A percentile compares a stretch with the other conserved stretches of the same genome.
phyloP scores from a whole-genome alignment of 2,329 filamentous ascomycete genomes.

The Lachnellula cervina region DNA sequence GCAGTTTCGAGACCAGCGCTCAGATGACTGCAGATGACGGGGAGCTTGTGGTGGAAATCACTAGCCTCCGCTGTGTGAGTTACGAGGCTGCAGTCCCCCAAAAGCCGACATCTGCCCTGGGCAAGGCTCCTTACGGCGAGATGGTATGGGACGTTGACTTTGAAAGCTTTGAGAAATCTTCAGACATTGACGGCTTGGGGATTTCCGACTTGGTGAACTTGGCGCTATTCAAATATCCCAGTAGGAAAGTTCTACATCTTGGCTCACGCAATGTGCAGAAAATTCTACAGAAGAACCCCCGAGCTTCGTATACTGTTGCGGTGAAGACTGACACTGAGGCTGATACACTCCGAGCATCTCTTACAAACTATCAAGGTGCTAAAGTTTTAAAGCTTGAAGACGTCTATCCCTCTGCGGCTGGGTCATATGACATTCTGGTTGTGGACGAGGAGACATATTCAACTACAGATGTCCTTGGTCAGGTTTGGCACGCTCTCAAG shows the following conservation, averaged over 20 bases:
- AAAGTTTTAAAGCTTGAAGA: constrained; percentile 12
- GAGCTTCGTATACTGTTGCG: neutral
- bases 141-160: constrained; percentile 24
- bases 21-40: constrained; percentile 25
- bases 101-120: constrained; percentile 11
- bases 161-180: constrained; percentile 11
- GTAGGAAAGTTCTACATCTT: constrained; percentile 19
- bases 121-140: constrained; percentile 21
- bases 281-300: neutral
- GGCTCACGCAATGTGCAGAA: constrained; percentile 10
- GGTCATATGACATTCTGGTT: neutral
- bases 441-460: neutral
- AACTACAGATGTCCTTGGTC: no score
- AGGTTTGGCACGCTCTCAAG: no score
- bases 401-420: neutral
- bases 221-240: constrained; percentile 29
- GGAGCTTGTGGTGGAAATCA: constrained; percentile 28
- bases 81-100: constrained; percentile 32
- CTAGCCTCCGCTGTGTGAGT: constrained; percentile 19
- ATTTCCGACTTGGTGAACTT: constrained; percentile 14
- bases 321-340: neutral
- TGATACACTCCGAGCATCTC: constrained; percentile 1
- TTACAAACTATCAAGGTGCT: constrained; percentile 13
- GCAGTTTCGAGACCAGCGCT: constrained; percentile 15
- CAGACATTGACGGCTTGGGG: constrained; percentile 3